These are phyloP conservation scores for Termitomyces sp. DNA, from an alignment of 768 basidiomycete species.

Conservation along the genomic window DNA sequence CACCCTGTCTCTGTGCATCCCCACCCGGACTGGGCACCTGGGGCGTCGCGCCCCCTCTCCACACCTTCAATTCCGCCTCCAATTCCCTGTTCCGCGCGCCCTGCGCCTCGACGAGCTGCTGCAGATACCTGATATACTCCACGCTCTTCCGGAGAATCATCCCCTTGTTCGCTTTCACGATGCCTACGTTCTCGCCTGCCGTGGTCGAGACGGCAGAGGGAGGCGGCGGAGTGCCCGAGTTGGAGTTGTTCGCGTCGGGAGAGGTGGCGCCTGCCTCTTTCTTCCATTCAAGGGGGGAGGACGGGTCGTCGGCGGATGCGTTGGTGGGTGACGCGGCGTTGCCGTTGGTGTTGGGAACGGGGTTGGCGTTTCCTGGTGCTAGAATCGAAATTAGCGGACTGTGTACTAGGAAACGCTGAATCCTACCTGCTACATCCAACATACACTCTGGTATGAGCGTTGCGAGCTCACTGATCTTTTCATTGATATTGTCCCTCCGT, in stretches of 20 bases:
- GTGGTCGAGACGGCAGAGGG: background rate
- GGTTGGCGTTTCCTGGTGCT: background rate
- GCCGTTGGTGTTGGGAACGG: too few species aligned
- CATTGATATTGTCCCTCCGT: constrained; percentile 90
- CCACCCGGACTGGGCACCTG: too few species aligned
- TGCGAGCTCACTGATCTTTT: constrained; percentile 89
- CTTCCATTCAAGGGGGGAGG: constrained; percentile 18
- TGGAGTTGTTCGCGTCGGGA: constrained; percentile 10
- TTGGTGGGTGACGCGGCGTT: constrained; percentile 5
- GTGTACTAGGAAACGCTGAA: too few species aligned
- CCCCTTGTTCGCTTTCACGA: constrained; percentile 91
- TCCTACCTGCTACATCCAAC: constrained; percentile 45
- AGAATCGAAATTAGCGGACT: background rate
- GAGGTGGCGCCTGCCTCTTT: background rate
- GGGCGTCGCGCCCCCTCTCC: background rate
- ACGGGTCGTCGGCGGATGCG: constrained; percentile 10
- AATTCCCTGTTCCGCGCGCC: constrained; percentile 77
- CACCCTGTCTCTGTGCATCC: constrained; percentile 2
- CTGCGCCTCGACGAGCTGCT: constrained; percentile 81
- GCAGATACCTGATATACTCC: constrained; percentile 79
- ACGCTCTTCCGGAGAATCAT: constrained; percentile 88
- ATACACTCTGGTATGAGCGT: constrained; percentile 86
- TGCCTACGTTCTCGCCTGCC: constrained; percentile 29
- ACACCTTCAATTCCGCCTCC: constrained; percentile 60
- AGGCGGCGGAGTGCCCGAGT: constrained; percentile 10